Conservation (phyloP, 441 rosid genomes). For the Iberis amara region DNA sequence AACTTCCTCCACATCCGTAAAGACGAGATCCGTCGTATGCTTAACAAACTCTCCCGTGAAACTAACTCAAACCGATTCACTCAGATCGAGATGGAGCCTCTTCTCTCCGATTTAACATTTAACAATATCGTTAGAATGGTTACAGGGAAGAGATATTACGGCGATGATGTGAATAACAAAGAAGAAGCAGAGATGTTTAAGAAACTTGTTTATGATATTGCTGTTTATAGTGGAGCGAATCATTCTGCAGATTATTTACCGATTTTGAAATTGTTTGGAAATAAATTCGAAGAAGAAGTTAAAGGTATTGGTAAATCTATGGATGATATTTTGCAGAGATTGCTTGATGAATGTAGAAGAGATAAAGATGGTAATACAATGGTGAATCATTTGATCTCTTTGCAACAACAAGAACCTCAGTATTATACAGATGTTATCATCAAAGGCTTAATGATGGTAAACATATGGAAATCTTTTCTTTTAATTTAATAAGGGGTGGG, state of each 20-base stretch:
- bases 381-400: slow-evolving; percentile 20
- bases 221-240: slow-evolving; percentile 3
- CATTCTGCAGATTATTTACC: slow-evolving; percentile 25
- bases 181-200: slow-evolving; percentile 21
- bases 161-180: slow-evolving; percentile 8
- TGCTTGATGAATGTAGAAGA: slow-evolving; percentile 19
- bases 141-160: slow-evolving; percentile 26
- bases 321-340: slow-evolving; percentile 18
- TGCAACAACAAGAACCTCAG: slow-evolving; percentile 21
- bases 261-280: slow-evolving; percentile 2
- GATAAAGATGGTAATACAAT: slow-evolving; percentile 22
- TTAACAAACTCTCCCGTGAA: slow-evolving; percentile 22
- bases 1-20: slow-evolving; percentile 18
- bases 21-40: slow-evolving; percentile 25
- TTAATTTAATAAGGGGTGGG: no score
- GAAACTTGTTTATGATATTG: not conserved
- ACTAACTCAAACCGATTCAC: not conserved
- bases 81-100: not conserved
- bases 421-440: slow-evolving; percentile 25
- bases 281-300: slow-evolving; percentile 14
- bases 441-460: slow-evolving; percentile 30
- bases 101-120: slow-evolving; percentile 19
- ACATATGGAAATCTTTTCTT: no score
- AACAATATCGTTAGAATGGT: slow-evolving; percentile 30
- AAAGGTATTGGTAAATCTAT: slow-evolving; percentile 3